A percentile compares a stretch with the other conserved stretches of the same genome.
Conservation (phyloP, 139 green algal genomes). For the Limnomonas spitsbergensis region DNA sequence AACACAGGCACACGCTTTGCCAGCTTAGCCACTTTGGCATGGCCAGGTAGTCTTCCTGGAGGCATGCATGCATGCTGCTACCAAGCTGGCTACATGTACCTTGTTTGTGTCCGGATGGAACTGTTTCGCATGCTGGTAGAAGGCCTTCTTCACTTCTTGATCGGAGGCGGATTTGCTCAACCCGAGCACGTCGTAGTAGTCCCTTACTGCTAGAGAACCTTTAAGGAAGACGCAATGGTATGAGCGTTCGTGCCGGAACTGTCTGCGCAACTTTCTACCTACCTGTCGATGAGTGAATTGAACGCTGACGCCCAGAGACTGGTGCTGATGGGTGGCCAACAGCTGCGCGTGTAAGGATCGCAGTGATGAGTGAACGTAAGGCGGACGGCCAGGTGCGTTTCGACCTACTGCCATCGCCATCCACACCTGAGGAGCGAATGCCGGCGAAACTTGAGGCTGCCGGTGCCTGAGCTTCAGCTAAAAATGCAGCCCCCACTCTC, state of each 20-base stretch:
- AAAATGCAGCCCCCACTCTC: too few relatives aligned
- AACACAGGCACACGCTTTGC: neutral
- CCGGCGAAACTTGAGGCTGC: too few relatives aligned
- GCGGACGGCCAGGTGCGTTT: neutral
- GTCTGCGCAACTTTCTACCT: neutral
- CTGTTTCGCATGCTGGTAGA: conserved; percentile 87
- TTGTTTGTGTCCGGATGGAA: conserved; percentile 93
- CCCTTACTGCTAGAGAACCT: conserved; percentile 13
- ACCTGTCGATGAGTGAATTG: neutral
- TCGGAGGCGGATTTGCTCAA: conserved; percentile 60
- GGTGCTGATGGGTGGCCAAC: neutral
- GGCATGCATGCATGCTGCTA: too few relatives aligned
- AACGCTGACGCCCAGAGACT: neutral
- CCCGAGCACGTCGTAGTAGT: conserved; percentile 84
- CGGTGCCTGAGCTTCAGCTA: too few relatives aligned
- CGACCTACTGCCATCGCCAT: too few relatives aligned
- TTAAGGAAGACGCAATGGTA: neutral
- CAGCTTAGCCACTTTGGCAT: too few relatives aligned
- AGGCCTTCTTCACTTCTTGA: conserved; percentile 87
- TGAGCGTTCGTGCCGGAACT: neutral
- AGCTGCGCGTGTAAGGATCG: neutral
- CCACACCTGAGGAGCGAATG: too few relatives aligned
- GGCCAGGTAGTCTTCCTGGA: too few relatives aligned
- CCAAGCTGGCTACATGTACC: too few relatives aligned
- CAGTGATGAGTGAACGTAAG: neutral